These are phyloP conservation scores for Corchorus olitorius DNA, from an alignment of 345 rosid genomes.

Conservation along the genomic window DNA sequence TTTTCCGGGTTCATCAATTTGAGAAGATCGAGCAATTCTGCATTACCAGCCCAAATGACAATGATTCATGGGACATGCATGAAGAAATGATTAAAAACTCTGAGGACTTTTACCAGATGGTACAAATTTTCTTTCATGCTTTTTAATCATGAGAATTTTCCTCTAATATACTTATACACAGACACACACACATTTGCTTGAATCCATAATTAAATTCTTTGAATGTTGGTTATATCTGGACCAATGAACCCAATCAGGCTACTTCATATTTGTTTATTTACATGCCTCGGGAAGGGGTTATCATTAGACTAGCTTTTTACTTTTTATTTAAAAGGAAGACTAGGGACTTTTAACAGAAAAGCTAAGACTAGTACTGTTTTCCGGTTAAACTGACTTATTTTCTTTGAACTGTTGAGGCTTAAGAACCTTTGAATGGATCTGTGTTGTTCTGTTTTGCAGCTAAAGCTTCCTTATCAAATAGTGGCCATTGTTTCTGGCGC, in stretches of 20 bases:
- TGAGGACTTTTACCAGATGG: constrained; percentile 82
- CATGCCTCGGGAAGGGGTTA: background rate
- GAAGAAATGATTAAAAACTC: constrained; percentile 95
- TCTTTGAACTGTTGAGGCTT: constrained; percentile 1
- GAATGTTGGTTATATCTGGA: background rate
- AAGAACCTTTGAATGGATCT: background rate
- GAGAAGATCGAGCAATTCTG: constrained; percentile 98
- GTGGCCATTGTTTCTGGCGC: constrained; percentile 95
- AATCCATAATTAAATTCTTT: background rate
- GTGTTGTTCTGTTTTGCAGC: constrained; percentile 47
- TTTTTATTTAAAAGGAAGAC: too few relatives aligned
- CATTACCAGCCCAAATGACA: constrained; percentile 80
- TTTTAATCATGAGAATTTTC: background rate
- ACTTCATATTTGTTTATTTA: constrained; percentile 1
- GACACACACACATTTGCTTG: background rate
- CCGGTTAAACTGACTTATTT: background rate
- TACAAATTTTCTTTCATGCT: constrained; percentile 20
- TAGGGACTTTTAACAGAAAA: too few relatives aligned
- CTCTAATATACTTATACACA: too few relatives aligned
- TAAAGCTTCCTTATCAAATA: constrained; percentile 72
- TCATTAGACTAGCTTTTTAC: background rate
- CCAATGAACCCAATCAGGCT: background rate
- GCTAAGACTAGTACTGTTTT: too few relatives aligned
- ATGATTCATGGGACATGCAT: constrained; percentile 87
- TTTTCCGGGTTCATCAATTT: constrained; percentile 98